Base-by-base conservation (phyloP, 192 early-diverging fungal genomes). In the Podila minutissima region DNA sequence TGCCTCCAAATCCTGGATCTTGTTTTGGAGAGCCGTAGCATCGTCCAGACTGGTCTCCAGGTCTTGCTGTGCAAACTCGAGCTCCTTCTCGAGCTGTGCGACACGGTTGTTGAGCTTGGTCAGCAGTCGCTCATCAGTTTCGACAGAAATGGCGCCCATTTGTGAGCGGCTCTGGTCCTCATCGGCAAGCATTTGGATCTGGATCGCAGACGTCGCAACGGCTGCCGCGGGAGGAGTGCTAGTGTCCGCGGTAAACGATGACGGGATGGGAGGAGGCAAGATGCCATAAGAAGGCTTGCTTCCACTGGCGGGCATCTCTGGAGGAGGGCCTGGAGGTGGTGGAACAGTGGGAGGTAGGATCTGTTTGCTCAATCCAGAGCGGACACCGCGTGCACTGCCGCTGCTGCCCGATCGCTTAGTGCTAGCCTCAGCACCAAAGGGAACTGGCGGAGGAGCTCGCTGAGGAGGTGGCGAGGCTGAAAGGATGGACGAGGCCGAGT, bases 31-130 rank as follows among this genome's bases (percentile, higher is more conserved):
- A 15, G 69, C 62, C 8, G 58, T 6, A 0, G 67, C 53, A 20
- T 81, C 77, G 29, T 81, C 77, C 46, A 69, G 59, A 24, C 71
- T 73, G 12, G 62, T 49, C 8, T 81, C 77, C 0, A 81, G 31
- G 57, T 81, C 77, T 19, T 73, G 77, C 11, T 73, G 77, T 9
- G 77, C 77, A 69, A 73, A 81, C 15, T 81, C 77, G 24, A 81
- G 77, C 17, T 81, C 77, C 46, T 61, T 72, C 62, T 81, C 77
- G 29, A 81, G 37, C 60, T 81, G 77, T 0, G 77, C 71, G 9
- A 81, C 46, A 11, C 71, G 65, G 60, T 81, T 81, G 32, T 81
- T 81, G 41, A 81, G 71, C 3, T 71, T 65, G 17, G 77, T 81
- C 62, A 81, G n/a, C 38, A 55, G 20, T 5, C 70, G 71, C 38